phyloP scores from a whole-genome alignment of 1,284 basidiomycete genomes.

The Phenoliferia sp. region DNA sequence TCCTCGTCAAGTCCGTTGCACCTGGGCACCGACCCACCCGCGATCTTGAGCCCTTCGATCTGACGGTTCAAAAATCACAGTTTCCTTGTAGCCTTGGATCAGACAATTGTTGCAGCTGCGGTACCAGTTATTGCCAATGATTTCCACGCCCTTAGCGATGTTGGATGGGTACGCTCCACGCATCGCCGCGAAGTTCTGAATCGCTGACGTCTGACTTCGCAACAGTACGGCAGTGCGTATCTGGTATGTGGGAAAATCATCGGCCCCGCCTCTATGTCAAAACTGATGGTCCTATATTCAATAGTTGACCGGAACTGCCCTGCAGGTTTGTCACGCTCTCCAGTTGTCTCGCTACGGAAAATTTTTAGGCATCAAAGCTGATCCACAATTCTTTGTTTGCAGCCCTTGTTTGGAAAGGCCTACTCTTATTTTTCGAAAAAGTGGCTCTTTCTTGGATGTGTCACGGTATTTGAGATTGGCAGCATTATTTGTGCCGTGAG shows the following conservation, averaged over 20 bases:
- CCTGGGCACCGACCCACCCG: background rate
- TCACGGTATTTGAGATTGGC: constrained; percentile 35
- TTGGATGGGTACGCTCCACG: constrained; percentile 36
- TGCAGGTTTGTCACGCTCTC: background rate
- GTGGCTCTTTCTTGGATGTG: constrained; percentile 29
- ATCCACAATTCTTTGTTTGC: constrained; percentile 15
- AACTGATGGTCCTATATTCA: background rate
- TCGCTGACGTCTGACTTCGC: background rate
- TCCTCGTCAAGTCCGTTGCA: background rate
- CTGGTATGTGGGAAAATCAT: background rate
- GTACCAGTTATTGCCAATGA: constrained; percentile 34
- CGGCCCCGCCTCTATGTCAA: background rate
- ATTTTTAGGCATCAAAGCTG: background rate
- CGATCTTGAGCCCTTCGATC: background rate
- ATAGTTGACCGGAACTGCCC: constrained; percentile 30
- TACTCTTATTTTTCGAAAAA: constrained; percentile 33
- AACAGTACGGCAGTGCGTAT: background rate
- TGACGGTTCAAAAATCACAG: background rate
- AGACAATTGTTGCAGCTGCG: constrained; percentile 37
- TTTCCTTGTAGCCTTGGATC: constrained; percentile 17
- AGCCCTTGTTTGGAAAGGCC: constrained; percentile 34
- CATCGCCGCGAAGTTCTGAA: constrained; percentile 20
- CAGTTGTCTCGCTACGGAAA: too few species aligned
- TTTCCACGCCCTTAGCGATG: constrained; percentile 31
- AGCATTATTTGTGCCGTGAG: constrained; percentile 37